phyloP scores from a whole-genome alignment of 2,329 filamentous ascomycete genomes.

The Rasamsonia emersonii region DNA sequence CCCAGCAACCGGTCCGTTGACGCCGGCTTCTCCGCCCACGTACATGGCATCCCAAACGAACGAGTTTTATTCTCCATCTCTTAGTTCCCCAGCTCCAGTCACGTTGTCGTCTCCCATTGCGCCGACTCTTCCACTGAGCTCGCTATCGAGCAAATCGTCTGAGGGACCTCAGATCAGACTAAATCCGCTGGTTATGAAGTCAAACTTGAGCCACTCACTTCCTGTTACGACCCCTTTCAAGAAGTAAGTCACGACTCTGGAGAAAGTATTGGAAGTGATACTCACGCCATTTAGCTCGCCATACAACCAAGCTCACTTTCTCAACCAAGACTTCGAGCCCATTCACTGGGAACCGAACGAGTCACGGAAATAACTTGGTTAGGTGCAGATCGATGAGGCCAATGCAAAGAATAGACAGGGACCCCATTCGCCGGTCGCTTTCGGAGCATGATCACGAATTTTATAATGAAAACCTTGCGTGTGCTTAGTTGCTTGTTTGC shows the following conservation, averaged over 20 bases:
- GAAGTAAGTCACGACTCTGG: conserved; percentile 28
- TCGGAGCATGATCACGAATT: not conserved
- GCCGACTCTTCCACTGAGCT: conserved; percentile 22
- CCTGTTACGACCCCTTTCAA: conserved; percentile 34
- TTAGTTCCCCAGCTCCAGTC: conserved; percentile 11
- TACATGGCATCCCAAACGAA: conserved; percentile 24
- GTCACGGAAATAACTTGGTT: conserved; percentile 18
- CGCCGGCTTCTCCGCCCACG: conserved; percentile 20
- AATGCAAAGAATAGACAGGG: not conserved
- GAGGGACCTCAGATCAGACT: conserved; percentile 34
- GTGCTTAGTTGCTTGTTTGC: too few species aligned
- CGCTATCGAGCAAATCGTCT: conserved; percentile 23
- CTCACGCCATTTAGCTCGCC: too few species aligned
- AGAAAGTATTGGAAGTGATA: too few species aligned
- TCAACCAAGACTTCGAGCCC: conserved; percentile 38
- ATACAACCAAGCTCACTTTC: conserved; percentile 39
- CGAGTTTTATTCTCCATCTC: conserved; percentile 21
- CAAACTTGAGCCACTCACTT: conserved; percentile 30
- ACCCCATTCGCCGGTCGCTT: not conserved
- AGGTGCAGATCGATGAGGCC: not conserved
- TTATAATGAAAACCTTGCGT: too few species aligned
- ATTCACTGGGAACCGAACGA: conserved; percentile 37
- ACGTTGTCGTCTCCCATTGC: conserved; percentile 20
- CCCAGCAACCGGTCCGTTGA: conserved; percentile 20
- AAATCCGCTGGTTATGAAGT: conserved; percentile 34